Base-by-base conservation (phyloP, 495 filamentous ascomycete species). In the Viridothelium virens region DNA sequence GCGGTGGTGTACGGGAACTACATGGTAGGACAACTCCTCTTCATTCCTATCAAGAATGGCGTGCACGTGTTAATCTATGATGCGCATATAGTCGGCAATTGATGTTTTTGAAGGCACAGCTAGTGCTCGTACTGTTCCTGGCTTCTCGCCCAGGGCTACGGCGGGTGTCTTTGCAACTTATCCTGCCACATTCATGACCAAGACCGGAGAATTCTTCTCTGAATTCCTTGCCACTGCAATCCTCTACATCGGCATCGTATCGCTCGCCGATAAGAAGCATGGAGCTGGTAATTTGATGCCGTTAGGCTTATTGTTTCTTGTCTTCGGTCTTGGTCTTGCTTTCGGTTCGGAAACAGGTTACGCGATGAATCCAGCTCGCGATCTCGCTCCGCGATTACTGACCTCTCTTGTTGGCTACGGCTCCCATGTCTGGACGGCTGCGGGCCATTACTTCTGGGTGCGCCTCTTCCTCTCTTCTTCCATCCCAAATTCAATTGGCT, bases 341-440 rank as follows among this genome's bases (percentile, higher is more conserved):
- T 87, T 87, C 74, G 86, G 87, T 33, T 88, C 83, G 81, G 83
- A 89, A 72, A 89, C 86, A 2, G 86, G 86, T 2, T 89, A 87
- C 74, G 85, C 86, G 2, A 86, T 89, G 44, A 89, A 89, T 71
- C 73, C 86, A 36, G 87, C 86, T 2, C 71, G 87, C 53, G 86
- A 89, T 66, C 88, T 89, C 75, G 86, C 86, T 0, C 86, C 86
- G 0, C 69, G 87, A 37, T 72, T 89, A 47, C 80, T 86, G 56
- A 78, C 80, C 2, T 89, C 84, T 70, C 78, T 82, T 67, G 69
- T 88, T 31, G 87, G 86, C 2, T 88, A 89, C 73, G 85, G 86
- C 2, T 74, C 75, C 64, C 81, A 84, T 56, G 87, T 88, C 1
- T 89, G 86, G 85, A 72, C 71, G 31, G 84, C 85, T 4, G 83